Conservation (phyloP, 2,329 filamentous ascomycete species). For the Amesomyces nigricolor region DNA sequence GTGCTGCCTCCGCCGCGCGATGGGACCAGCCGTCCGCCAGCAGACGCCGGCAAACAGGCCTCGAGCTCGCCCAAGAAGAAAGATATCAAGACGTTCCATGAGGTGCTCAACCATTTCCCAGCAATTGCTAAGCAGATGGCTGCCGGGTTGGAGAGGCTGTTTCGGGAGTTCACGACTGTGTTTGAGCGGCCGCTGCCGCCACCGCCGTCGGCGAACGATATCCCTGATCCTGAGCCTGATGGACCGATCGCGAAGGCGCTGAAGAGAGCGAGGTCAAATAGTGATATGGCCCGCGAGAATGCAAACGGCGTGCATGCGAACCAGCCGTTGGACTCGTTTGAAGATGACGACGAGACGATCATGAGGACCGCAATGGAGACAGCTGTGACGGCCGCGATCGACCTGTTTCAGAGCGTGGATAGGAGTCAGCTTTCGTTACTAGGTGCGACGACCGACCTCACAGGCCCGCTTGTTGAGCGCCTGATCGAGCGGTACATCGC, state of each 20-base stretch:
- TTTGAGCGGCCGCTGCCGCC: slow-evolving; percentile 80
- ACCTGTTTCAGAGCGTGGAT: slow-evolving; percentile 91
- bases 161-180: slow-evolving; percentile 80
- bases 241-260: slow-evolving; percentile 51
- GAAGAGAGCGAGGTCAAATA: slow-evolving; percentile 51
- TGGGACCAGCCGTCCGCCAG: slow-evolving; percentile 17
- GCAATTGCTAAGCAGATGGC: slow-evolving; percentile 98
- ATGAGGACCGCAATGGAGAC: slow-evolving; percentile 87
- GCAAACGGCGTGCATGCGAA: slow-evolving; percentile 31
- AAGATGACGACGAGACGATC: slow-evolving; percentile 82
- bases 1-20: slow-evolving; percentile 42
- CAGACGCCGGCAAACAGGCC: slow-evolving; percentile 32
- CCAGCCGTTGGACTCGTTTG: slow-evolving; percentile 55
- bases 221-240: slow-evolving; percentile 53
- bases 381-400: slow-evolving; percentile 87
- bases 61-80: slow-evolving; percentile 64
- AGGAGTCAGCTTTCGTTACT: slow-evolving; percentile 90
- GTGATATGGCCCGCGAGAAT: slow-evolving; percentile 31
- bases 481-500: slow-evolving; percentile 92
- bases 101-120: slow-evolving; percentile 84
- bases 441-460: slow-evolving; percentile 88
- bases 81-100: slow-evolving; percentile 84
- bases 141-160: slow-evolving; percentile 78
- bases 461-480: slow-evolving; percentile 83
- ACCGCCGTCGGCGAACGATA: slow-evolving; percentile 57